These are phyloP conservation scores for Cucumis sativus DNA, from an alignment of 306 rosid species.

Conservation along the genomic window DNA sequence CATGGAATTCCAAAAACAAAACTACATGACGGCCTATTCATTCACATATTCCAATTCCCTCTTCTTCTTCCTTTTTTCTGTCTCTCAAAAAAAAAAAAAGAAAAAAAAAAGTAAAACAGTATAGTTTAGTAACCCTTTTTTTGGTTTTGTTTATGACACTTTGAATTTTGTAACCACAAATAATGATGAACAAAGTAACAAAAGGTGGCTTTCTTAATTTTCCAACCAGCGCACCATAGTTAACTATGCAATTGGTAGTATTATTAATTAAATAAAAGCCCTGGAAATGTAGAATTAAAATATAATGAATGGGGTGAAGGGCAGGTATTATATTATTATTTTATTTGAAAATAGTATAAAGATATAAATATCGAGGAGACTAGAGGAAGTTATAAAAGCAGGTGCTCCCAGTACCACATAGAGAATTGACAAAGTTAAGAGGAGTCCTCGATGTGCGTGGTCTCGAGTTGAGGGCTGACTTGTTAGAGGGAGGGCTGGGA, in stretches of 20 bases:
- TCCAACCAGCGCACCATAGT: background rate
- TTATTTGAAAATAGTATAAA: too few species aligned
- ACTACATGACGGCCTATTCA: background rate
- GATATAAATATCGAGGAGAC: too few species aligned
- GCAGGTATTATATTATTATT: too few species aligned
- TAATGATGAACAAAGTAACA: background rate
- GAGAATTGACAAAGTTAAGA: background rate
- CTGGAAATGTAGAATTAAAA: too few species aligned
- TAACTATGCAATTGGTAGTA: background rate
- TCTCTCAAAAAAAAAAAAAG: too few species aligned
- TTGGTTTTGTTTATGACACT: too few species aligned
- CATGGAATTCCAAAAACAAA: conserved; percentile 55
- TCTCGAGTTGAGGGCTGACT: background rate
- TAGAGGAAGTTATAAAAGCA: background rate
- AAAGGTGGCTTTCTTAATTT: background rate
- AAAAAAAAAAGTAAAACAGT: too few species aligned
- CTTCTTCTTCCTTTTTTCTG: too few species aligned
- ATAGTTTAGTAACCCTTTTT: background rate
- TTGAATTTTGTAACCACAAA: background rate
- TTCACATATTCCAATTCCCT: background rate
- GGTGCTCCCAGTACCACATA: too few species aligned
- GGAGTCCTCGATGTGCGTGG: background rate
- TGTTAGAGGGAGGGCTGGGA: background rate
- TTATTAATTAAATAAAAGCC: too few species aligned
- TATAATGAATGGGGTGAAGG: too few species aligned